Evolutionary conservation across 768 basidiomycete genomes (phyloP).

Genomic region (Hemileccinum rubropunctum): DNA sequence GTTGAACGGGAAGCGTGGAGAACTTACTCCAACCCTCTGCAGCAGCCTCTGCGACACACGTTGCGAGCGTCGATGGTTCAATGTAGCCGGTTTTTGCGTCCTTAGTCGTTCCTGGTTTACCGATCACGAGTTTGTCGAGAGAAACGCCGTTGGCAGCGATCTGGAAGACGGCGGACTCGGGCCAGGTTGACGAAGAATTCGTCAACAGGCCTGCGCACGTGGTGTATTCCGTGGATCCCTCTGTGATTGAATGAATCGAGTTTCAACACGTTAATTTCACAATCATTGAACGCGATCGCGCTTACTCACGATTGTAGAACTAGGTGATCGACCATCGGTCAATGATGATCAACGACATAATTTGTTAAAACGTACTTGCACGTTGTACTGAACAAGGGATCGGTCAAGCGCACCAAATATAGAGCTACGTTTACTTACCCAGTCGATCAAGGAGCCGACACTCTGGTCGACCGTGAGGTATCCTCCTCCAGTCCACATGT

Average conservation of each 20-base stretch:
- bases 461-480: slow-evolving; percentile 37
- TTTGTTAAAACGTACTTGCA: slow-evolving; percentile 33
- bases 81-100: slow-evolving; percentile 58
- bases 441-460: slow-evolving; percentile 46
- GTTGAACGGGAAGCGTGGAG: not conserved
- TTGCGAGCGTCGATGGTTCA: slow-evolving; percentile 49
- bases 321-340: slow-evolving; percentile 2
- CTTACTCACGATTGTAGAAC: slow-evolving; percentile 31
- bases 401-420: not conserved
- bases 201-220: slow-evolving; percentile 59
- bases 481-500: slow-evolving; percentile 27
- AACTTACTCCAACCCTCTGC: slow-evolving; percentile 64
- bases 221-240: slow-evolving; percentile 62
- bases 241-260: slow-evolving; percentile 29
- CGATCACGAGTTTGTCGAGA: slow-evolving; percentile 53
- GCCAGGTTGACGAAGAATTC: slow-evolving; percentile 58
- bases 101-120: slow-evolving; percentile 44
- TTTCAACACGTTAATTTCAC: not conserved
- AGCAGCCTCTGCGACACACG: slow-evolving; percentile 60
- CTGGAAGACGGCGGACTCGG: slow-evolving; percentile 55
- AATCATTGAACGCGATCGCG: not conserved
- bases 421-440: slow-evolving; percentile 27
- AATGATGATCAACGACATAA: not conserved
- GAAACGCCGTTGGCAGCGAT: slow-evolving; percentile 47
- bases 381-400: slow-evolving; percentile 28